Evolutionary conservation across 2,329 filamentous ascomycete species (phyloP), one percentile per base, ranked within the genome.

Genomic region (Beauveria varroae): DNA sequence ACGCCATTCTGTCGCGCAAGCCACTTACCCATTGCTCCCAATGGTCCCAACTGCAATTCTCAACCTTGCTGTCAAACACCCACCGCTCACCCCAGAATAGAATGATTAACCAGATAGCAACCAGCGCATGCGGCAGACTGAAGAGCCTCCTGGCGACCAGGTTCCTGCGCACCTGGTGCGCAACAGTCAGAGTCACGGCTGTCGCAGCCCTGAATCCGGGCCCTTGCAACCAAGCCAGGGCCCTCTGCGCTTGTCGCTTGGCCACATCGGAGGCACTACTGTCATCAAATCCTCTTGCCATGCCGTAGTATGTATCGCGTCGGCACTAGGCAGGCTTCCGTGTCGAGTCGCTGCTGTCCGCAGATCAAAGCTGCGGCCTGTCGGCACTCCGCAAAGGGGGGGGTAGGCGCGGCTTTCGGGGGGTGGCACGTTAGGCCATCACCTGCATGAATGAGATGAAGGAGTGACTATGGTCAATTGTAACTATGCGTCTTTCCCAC

Each of bases 1-100:
- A 28, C 14, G 6, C 47, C 55, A 41, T 20, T 12, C 12, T 22
- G 22, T 40, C 28, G 26, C 22, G 49, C 50, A 37, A 47, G 34
- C 44, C 62, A 68, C 84, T 70, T 80, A 96, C 92, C 93, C 95
- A 99, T 74, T 85, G 82, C 78, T 99, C 95, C 95, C 95, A 99
- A 46, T 83, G 83, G 41, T 84, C 81, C 95, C 95, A 99, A 60
- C 83, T 77, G 74, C 95, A 99, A 57, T 78, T 80, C 61, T 83
- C 78, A 18, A 96, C 84, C 63, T 83, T 86, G 65, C 83, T 84
- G 58, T 82, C 79, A 73, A 96, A 98, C 41, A 88, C 82, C 74
- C 84, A 89, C 63, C 89, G 81, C 77, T 99, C 95, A 1, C 93
- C 92, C 86, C 90, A 95, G 65, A 95, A 84, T 64, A 99, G 69